Conservation (phyloP, 768 basidiomycete genomes). For the Pleurotus citrinopileatus region DNA sequence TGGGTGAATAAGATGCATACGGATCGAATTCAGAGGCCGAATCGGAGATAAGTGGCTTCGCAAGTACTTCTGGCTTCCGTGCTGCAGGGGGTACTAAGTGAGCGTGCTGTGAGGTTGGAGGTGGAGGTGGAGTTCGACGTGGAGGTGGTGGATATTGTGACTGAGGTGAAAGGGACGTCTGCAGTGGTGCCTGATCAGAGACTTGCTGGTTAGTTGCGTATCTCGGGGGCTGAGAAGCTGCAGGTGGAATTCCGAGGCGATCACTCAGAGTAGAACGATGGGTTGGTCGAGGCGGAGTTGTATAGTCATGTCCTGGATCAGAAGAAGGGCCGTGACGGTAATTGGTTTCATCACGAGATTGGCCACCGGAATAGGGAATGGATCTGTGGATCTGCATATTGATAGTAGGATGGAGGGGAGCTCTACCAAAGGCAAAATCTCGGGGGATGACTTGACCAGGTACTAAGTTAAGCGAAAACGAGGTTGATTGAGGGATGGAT, state of each 20-base stretch:
- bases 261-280: not conserved
- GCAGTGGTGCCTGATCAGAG: too few relatives aligned
- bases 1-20: constrained; percentile 7
- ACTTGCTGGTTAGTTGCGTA: not conserved
- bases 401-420: not conserved
- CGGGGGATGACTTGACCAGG: constrained; percentile 59
- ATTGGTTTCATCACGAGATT: not conserved
- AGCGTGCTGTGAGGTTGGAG: not conserved
- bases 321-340: not conserved
- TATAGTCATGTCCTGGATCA: not conserved
- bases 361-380: not conserved
- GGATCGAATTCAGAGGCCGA: constrained; percentile 1
- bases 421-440: not conserved
- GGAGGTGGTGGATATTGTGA: too few relatives aligned
- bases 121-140: not conserved
- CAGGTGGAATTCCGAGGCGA: too few relatives aligned
- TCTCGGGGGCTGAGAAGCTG: too few relatives aligned
- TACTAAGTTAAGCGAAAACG: constrained; percentile 42
- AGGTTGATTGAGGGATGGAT: constrained; percentile 10
- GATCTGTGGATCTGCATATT: not conserved
- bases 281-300: not conserved
- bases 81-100: not conserved
- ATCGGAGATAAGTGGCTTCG: not conserved
- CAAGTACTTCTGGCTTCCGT: not conserved
- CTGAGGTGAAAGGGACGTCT: too few relatives aligned